A percentile compares a stretch with the other conserved stretches of the same genome.
Evolutionary conservation across 2,329 filamentous ascomycete genomes (phyloP).

Genomic region (Teratosphaeria nubilosa): DNA sequence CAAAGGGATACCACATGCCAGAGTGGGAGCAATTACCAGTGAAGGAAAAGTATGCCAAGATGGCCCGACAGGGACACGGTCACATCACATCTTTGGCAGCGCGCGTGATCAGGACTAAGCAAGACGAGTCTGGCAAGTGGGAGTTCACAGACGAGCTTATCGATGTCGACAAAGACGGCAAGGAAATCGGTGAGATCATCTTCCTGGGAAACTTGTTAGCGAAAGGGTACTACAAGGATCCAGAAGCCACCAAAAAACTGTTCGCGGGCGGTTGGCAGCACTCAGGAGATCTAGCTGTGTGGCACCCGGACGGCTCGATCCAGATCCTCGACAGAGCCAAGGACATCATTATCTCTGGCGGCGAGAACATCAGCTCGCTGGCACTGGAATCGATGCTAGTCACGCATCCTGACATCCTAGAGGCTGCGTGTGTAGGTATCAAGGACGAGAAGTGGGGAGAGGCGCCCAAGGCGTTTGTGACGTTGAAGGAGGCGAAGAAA

Average conservation of each 20-base stretch:
- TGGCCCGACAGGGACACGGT: conserved; percentile 91
- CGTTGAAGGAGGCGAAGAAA: conserved; percentile 57
- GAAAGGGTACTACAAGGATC: conserved; percentile 85
- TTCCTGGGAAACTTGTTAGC: conserved; percentile 88
- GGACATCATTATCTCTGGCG: conserved; percentile 96
- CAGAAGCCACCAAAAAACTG: conserved; percentile 72
- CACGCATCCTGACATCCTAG: conserved; percentile 78
- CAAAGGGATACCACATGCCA: conserved; percentile 81
- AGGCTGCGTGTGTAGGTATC: conserved; percentile 83
- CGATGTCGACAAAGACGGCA: conserved; percentile 59
- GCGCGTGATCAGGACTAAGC: conserved; percentile 71
- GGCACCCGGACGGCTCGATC: conserved; percentile 80
- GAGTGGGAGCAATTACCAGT: conserved; percentile 65
- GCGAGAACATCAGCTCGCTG: conserved; percentile 93
- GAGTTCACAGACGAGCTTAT: conserved; percentile 46
- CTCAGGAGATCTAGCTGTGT: conserved; percentile 85
- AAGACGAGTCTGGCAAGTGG: conserved; percentile 35
- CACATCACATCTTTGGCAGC: conserved; percentile 74
- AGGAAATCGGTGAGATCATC: conserved; percentile 74
- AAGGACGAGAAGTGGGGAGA: conserved; percentile 90
- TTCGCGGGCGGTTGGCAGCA: conserved; percentile 81
- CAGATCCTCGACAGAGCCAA: conserved; percentile 92
- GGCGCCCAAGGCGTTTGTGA: conserved; percentile 87
- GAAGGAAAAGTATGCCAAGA: conserved; percentile 73
- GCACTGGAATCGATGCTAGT: conserved; percentile 84